Evolutionary conservation across 1,284 basidiomycete genomes (phyloP).

Genomic region (Tylopilus orsonianus): DNA sequence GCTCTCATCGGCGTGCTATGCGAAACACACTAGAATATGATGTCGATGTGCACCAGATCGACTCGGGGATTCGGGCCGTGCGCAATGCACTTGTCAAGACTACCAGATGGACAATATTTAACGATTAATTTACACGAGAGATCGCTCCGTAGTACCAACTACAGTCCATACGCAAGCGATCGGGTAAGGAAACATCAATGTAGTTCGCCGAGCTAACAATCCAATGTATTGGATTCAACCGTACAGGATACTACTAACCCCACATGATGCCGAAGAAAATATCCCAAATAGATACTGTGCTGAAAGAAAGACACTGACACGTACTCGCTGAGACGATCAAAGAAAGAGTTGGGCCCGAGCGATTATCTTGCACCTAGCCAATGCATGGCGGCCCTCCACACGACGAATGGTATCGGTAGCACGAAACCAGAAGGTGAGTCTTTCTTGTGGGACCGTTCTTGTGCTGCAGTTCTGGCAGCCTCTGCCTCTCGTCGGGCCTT

Average conservation of each 20-base stretch:
- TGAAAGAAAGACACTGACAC: background rate
- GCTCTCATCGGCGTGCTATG: too few relatives aligned
- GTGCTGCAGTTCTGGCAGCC: slow-evolving; percentile 20
- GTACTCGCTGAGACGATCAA: slow-evolving; percentile 4
- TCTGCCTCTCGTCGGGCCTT: slow-evolving; percentile 32
- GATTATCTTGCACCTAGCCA: slow-evolving; percentile 32
- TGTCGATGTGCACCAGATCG: background rate
- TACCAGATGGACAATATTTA: background rate
- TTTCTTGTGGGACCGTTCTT: slow-evolving; percentile 29
- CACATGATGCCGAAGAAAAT: slow-evolving; percentile 3
- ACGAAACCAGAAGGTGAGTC: slow-evolving; percentile 31
- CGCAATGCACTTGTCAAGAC: background rate
- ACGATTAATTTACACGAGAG: background rate
- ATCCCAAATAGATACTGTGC: slow-evolving; percentile 24
- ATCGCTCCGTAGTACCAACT: background rate
- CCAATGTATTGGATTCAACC: slow-evolving; percentile 2
- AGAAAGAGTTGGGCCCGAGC: background rate
- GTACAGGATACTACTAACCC: too few relatives aligned
- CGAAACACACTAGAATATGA: too few relatives aligned
- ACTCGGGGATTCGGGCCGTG: background rate
- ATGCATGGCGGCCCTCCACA: slow-evolving; percentile 34
- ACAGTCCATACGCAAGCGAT: background rate
- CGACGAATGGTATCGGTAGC: slow-evolving; percentile 36
- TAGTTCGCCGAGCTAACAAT: background rate
- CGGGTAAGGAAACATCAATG: background rate